Percentiles rank a stretch among this genome's conserved stretches.
Evolutionary conservation across 129 eudicot species (phyloP).

Genomic region (Tagetes patula): DNA sequence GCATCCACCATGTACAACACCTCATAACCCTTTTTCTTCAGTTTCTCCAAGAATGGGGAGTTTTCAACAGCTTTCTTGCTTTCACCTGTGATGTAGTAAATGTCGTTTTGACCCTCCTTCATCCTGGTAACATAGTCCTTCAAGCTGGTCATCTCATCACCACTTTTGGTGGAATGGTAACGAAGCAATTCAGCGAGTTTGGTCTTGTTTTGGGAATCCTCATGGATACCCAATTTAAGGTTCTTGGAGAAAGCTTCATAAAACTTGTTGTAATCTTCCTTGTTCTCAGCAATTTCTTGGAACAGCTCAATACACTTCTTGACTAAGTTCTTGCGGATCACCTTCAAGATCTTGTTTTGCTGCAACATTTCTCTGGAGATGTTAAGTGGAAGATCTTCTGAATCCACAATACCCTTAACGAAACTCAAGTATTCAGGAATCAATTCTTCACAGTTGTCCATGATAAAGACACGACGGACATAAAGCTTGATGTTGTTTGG

Average conservation of each 20-base stretch:
- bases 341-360: constrained; percentile 50
- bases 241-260: constrained; percentile 53
- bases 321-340: constrained; percentile 47
- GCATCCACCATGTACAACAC: constrained; percentile 58
- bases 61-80: constrained; percentile 57
- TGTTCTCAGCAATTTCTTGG: constrained; percentile 49
- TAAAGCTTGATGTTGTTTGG: constrained; percentile 58
- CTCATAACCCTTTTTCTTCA: constrained; percentile 55
- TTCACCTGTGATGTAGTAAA: constrained; percentile 61
- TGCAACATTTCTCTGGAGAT: constrained; percentile 48
- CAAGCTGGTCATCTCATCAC: constrained; percentile 64
- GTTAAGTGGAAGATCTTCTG: constrained; percentile 55
- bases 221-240: constrained; percentile 52
- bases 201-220: constrained; percentile 45
- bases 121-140: constrained; percentile 62
- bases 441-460: constrained; percentile 56
- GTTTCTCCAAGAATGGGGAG: constrained; percentile 56
- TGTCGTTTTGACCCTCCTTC: constrained; percentile 59
- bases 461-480: constrained; percentile 54
- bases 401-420: constrained; percentile 54
- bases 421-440: constrained; percentile 48
- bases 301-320: constrained; percentile 50
- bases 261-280: constrained; percentile 48
- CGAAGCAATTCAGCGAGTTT: constrained; percentile 56
- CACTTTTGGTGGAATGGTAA: constrained; percentile 61